A percentile compares a stretch with the other conserved stretches of the same genome.
These are phyloP conservation scores for Penicillium goetzii DNA, from an alignment of 495 filamentous ascomycete species.

Conservation along the genomic window DNA sequence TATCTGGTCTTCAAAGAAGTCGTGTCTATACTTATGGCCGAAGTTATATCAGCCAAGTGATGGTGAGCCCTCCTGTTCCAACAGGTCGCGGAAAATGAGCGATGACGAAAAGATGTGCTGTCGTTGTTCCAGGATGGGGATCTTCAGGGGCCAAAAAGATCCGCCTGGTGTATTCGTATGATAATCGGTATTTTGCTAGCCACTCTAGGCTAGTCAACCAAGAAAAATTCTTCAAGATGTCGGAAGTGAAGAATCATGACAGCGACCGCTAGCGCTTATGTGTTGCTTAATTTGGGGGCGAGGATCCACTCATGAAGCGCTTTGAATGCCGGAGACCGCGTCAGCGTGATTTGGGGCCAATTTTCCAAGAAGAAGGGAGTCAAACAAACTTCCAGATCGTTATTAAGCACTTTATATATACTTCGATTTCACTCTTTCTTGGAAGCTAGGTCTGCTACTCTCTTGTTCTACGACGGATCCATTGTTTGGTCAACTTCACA, in stretches of 20 bases:
- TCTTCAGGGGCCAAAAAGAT: neutral
- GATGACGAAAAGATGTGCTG: neutral
- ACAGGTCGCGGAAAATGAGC: neutral
- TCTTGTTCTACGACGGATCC: too few species aligned
- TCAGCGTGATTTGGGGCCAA: neutral
- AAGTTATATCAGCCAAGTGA: neutral
- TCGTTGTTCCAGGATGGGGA: neutral
- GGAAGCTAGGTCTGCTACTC: too few species aligned
- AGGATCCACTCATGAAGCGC: neutral
- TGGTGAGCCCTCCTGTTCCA: neutral
- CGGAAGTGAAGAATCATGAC: neutral
- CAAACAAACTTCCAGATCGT: neutral
- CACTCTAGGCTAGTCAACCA: neutral
- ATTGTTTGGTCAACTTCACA: too few species aligned
- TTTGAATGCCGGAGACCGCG: neutral
- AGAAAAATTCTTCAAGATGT: neutral
- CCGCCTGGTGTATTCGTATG: neutral
- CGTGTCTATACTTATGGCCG: neutral
- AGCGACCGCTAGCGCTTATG: neutral
- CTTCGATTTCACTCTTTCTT: neutral
- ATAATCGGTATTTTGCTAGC: neutral
- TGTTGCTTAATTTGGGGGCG: slow-evolving; percentile 1
- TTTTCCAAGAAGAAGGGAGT: neutral
- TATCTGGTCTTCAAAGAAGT: neutral
- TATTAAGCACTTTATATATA: neutral